Evolutionary conservation across 1,284 basidiomycete genomes (phyloP), one percentile per base, ranked within the genome.

Genomic region (Fistulinella cinereoalba): DNA sequence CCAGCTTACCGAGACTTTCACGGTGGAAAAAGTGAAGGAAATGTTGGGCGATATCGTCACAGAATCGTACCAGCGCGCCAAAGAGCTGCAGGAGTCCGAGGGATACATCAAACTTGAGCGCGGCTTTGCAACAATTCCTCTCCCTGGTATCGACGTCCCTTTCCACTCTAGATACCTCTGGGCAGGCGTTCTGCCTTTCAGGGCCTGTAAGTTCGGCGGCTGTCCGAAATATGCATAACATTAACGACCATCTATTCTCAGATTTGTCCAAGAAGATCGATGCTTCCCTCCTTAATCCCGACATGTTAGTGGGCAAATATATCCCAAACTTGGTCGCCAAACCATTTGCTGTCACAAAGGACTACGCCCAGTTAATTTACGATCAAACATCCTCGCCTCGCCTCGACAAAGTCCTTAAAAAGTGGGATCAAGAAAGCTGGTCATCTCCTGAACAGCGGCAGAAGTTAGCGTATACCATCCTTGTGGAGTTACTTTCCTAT

Each of bases 251-350:
- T 12, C 9, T 25, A 52, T 23, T 32, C 16, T 16, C 48, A 91
- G 95, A 98, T 70, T 77, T 99, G 18, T 96, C 94, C 41, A 98
- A 98, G 83, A 97, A 98, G 75, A 93, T 99, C 70, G 92, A 97
- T 63, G 79, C 92, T 3, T 79, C 81, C 29, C 84, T 93, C 57
- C 80, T 96, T 63, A 91, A 96, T 69, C 93, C 91, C 41, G 93
- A 97, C 68, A 87, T 92, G 71, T 80, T 97, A 46, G 74, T 96
- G 47, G 90, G 87, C 56, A 93, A 92, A 70, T 99, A 99, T 71
- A 96, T 99, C 45, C 97, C 96, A 44, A 99, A 98, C 74, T 79
- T 99, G 57, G 85, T 97, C 56, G 96, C 96, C 55, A 85, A 89
- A 67, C 94, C 95, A 1, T 99, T 99, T 75, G 82, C 92, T 47